phyloP scores from a whole-genome alignment of 2,329 filamentous ascomycete species.

The Penicillium sp. region DNA sequence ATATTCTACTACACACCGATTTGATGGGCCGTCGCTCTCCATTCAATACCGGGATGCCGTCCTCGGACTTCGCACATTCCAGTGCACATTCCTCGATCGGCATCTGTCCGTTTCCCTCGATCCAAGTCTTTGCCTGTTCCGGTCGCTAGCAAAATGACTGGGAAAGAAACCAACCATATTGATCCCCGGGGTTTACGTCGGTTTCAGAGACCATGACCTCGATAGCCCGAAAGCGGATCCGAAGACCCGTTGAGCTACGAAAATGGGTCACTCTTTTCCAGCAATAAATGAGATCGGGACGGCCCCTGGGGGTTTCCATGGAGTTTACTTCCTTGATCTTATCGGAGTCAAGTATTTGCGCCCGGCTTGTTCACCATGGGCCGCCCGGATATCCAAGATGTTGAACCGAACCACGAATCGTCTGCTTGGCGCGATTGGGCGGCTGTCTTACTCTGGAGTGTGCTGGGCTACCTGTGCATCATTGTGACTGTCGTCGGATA shows the following conservation, averaged over 20 bases:
- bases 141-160: neutral
- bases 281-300: conserved; percentile 4
- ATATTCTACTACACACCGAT: neutral
- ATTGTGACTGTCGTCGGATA: conserved; percentile 22
- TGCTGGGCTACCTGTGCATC: conserved; percentile 24
- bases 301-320: neutral
- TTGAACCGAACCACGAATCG: conserved; percentile 19
- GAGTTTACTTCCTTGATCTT: neutral
- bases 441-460: conserved; percentile 21
- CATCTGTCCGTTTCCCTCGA: conserved; percentile 10
- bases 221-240: conserved; percentile 11
- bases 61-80: conserved; percentile 13
- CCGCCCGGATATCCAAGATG: conserved; percentile 16
- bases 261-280: neutral
- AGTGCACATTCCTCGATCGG: conserved; percentile 10
- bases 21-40: neutral
- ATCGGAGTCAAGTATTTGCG: neutral
- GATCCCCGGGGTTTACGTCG: conserved; percentile 2
- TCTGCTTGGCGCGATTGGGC: conserved; percentile 23
- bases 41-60: neutral
- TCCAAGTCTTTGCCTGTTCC: conserved; percentile 2
- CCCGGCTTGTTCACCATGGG: conserved; percentile 21
- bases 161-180: neutral
- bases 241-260: neutral
- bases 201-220: neutral